phyloP scores from a whole-genome alignment of 2,329 filamentous ascomycete genomes.

The Colletotrichum truncatum region DNA sequence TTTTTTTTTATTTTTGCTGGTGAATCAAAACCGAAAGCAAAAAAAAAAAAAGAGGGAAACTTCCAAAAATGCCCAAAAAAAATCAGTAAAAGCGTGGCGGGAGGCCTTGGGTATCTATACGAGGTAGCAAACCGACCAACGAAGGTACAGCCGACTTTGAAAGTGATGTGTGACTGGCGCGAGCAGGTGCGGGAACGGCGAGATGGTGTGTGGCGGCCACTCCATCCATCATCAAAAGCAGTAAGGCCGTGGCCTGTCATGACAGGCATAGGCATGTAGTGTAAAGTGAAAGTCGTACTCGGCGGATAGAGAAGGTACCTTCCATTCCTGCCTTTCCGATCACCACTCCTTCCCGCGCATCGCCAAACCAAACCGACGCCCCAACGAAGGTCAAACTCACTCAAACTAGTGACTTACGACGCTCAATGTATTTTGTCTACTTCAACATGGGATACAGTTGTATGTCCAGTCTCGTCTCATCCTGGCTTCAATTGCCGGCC shows the following conservation, averaged over 20 bases:
- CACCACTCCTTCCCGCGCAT: neutral
- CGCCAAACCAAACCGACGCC: neutral
- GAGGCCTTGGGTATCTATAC: conserved; percentile 27
- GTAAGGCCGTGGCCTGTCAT: neutral
- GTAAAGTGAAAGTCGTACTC: too few species aligned
- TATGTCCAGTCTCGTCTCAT: conserved; percentile 7
- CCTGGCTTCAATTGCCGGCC: conserved; percentile 11
- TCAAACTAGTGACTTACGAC: conserved; percentile 6
- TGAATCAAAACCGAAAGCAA: conserved; percentile 6
- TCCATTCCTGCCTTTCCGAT: neutral
- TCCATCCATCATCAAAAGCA: conserved; percentile 20
- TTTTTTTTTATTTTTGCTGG: too few species aligned
- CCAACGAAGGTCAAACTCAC: neutral
- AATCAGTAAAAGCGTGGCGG: neutral
- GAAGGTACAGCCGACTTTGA: neutral
- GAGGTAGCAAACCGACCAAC: conserved; percentile 14
- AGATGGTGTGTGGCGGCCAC: conserved; percentile 5
- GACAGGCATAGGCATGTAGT: conserved; percentile 16
- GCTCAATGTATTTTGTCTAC: neutral
- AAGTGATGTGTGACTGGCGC: conserved; percentile 7
- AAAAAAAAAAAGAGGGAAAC: too few species aligned
- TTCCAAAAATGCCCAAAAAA: too few species aligned
- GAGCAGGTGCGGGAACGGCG: neutral
- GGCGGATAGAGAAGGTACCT: neutral
- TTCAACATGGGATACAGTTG: neutral